These are phyloP conservation scores for Solanum chilense DNA, from an alignment of 257 asterid species.

Conservation along the genomic window DNA sequence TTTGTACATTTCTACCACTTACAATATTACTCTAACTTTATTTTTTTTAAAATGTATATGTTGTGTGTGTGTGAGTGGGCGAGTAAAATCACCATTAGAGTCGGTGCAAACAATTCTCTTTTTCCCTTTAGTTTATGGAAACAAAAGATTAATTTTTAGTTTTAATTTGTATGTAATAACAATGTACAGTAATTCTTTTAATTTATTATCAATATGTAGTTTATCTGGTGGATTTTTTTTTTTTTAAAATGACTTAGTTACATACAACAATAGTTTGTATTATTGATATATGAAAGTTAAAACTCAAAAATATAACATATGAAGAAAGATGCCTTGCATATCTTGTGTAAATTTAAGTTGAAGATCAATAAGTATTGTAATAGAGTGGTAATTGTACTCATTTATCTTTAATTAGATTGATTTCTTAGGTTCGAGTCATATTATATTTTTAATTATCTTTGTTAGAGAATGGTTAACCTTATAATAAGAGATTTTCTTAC, in stretches of 20 bases:
- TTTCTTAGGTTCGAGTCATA: rapidly evolving
- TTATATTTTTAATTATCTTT: neutral
- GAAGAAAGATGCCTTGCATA: neutral
- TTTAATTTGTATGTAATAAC: neutral
- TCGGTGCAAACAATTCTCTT: neutral
- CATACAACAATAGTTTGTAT: neutral
- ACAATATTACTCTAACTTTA: neutral
- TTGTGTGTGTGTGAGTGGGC: neutral
- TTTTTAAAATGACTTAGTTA: neutral
- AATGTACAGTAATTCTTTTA: neutral
- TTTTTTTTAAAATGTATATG: neutral
- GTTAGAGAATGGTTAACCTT: neutral
- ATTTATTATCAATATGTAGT: no score
- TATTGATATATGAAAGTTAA: neutral
- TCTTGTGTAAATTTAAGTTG: neutral
- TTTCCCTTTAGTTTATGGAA: neutral
- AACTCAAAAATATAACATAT: no score
- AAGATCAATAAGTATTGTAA: neutral
- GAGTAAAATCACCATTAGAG: neutral
- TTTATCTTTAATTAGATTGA: neutral
- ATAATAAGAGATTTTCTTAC: neutral
- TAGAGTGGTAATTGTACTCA: neutral
- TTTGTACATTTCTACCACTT: neutral
- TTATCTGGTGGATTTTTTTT: no score
- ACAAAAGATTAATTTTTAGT: neutral